Percentiles rank a stretch among this genome's conserved stretches.
Conservation (phyloP, 139 green algal species). For the Diplosphaera chodatii region DNA sequence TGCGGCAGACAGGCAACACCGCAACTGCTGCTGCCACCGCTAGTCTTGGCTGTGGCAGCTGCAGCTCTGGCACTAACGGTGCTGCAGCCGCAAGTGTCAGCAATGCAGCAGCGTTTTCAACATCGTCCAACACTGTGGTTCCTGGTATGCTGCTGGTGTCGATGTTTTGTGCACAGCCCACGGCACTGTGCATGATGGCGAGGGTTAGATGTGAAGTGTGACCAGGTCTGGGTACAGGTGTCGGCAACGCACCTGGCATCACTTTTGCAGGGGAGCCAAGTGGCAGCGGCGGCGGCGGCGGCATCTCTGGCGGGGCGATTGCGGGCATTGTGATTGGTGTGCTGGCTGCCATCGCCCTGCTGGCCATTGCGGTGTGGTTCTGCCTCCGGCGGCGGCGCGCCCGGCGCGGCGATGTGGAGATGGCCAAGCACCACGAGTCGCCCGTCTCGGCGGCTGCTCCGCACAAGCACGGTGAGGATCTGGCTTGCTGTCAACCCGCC, state of each 20-base stretch:
- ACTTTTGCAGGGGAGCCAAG: not conserved
- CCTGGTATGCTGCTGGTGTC: no score
- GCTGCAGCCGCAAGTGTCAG: not conserved
- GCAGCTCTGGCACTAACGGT: not conserved
- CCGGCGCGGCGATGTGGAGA: not conserved
- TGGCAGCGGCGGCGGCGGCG: no score
- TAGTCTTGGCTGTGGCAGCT: not conserved
- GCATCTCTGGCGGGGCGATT: not conserved
- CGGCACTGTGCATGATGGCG: no score
- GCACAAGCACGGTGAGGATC: not conserved
- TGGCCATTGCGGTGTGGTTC: not conserved
- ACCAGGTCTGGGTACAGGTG: no score
- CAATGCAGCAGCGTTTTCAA: not conserved
- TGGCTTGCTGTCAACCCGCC: no score
- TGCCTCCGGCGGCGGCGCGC: not conserved
- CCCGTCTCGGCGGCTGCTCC: no score
- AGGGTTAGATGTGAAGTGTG: no score
- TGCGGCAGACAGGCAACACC: not conserved
- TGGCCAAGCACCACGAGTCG: not conserved
- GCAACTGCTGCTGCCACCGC: not conserved
- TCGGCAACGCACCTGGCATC: no score
- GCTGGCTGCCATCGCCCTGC: not conserved
- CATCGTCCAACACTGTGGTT: no score
- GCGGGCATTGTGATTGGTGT: not conserved
- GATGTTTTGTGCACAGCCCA: no score